Evolutionary conservation across 2,329 filamentous ascomycete genomes (phyloP).

Genomic region (Exophiala spinifera): DNA sequence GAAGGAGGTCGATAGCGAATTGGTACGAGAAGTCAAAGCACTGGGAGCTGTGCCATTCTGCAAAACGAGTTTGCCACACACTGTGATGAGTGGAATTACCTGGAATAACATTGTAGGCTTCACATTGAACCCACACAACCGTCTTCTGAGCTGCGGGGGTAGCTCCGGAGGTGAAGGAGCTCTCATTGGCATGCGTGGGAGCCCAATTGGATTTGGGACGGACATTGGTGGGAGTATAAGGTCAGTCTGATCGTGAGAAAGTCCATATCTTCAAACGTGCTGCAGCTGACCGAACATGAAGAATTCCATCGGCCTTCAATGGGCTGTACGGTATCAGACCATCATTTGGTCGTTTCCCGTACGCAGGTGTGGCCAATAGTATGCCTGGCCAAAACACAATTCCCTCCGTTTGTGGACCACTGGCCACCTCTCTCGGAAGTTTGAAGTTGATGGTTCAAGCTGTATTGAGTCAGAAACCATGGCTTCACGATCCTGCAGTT

Average conservation of each 20-base stretch:
- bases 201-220: slow-evolving; percentile 58
- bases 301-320: slow-evolving; percentile 48
- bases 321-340: slow-evolving; percentile 52
- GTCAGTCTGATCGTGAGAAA: slow-evolving; percentile 37
- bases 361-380: slow-evolving; percentile 40
- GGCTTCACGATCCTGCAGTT: slow-evolving; percentile 48
- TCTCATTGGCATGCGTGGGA: slow-evolving; percentile 56
- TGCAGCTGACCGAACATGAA: slow-evolving; percentile 9
- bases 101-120: slow-evolving; percentile 58
- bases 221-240: slow-evolving; percentile 52
- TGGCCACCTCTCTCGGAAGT: slow-evolving; percentile 31
- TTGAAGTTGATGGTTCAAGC: slow-evolving; percentile 30
- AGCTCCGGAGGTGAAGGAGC: slow-evolving; percentile 64
- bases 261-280: slow-evolving; percentile 35
- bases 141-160: slow-evolving; percentile 59
- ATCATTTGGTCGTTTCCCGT: slow-evolving; percentile 52
- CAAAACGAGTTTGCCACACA: slow-evolving; percentile 52
- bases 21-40: slow-evolving; percentile 28
- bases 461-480: slow-evolving; percentile 40
- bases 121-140: slow-evolving; percentile 61
- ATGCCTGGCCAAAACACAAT: slow-evolving; percentile 48
- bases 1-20: slow-evolving; percentile 20
- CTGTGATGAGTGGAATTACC: slow-evolving; percentile 46
- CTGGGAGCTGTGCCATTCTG: slow-evolving; percentile 50
- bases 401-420: slow-evolving; percentile 43